These are phyloP conservation scores for Macaranga tanarius DNA, from an alignment of 441 rosid species.

Conservation along the genomic window DNA sequence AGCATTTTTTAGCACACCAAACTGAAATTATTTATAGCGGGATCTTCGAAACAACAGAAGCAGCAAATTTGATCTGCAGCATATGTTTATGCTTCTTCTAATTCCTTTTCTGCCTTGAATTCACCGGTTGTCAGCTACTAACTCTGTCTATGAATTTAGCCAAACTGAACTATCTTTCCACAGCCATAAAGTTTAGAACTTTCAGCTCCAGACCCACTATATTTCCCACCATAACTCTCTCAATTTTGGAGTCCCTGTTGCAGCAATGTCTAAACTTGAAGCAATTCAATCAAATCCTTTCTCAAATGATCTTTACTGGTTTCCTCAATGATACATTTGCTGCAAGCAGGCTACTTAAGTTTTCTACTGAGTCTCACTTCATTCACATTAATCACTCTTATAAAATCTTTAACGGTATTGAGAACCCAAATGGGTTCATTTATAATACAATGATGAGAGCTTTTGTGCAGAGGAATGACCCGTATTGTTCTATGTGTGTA, in stretches of 20 bases:
- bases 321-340: conserved; percentile 45
- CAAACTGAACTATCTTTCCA: conserved; percentile 2
- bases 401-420: conserved; percentile 36
- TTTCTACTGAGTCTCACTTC: conserved; percentile 42
- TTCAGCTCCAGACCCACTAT: conserved; percentile 16
- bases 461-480: conserved; percentile 31
- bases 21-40: neutral
- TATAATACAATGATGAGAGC: conserved; percentile 60
- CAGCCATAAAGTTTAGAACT: conserved; percentile 4
- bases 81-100: neutral
- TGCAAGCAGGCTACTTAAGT: conserved; percentile 46
- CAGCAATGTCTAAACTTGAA: conserved; percentile 36
- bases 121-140: neutral
- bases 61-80: too few relatives aligned
- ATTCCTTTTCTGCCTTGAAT: neutral
- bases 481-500: conserved; percentile 30
- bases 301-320: conserved; percentile 51
- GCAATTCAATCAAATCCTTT: conserved; percentile 51
- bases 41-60: neutral
- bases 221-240: conserved; percentile 38
- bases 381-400: conserved; percentile 32
- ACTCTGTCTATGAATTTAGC: conserved; percentile 20
- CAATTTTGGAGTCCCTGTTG: conserved; percentile 38
- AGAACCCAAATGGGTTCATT: conserved; percentile 49
- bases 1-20: too few relatives aligned